These are phyloP conservation scores for Paecilomyces fulvus DNA, from an alignment of 2,329 filamentous ascomycete genomes.

Conservation along the genomic window DNA sequence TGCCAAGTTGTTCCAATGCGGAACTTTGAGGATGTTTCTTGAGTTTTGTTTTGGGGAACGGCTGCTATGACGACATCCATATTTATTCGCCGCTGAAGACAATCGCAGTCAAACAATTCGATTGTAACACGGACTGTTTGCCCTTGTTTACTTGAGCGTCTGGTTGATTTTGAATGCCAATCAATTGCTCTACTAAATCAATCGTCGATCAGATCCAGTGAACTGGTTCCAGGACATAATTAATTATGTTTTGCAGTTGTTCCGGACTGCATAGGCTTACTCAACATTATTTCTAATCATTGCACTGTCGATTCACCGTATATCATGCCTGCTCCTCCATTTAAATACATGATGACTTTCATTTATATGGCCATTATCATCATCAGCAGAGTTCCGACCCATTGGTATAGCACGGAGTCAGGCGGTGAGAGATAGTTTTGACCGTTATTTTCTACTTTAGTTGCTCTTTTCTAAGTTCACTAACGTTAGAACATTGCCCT, in stretches of 20 bases:
- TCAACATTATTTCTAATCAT: not conserved
- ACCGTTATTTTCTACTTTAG: too few relatives aligned
- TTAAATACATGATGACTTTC: too few relatives aligned
- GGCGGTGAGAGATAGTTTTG: too few relatives aligned
- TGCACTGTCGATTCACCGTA: not conserved
- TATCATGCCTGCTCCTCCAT: too few relatives aligned
- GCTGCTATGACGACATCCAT: not conserved
- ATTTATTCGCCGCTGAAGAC: not conserved
- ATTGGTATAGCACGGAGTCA: too few relatives aligned
- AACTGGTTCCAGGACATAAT: not conserved
- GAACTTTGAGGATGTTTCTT: not conserved
- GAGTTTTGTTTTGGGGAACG: not conserved
- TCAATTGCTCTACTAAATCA: not conserved
- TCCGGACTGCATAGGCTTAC: not conserved
- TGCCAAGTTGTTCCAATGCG: not conserved
- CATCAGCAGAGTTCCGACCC: too few relatives aligned
- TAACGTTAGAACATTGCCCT: too few relatives aligned
- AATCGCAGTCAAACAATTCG: not conserved
- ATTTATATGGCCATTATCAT: too few relatives aligned
- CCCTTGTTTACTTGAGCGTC: not conserved
- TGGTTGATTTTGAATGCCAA: not conserved
- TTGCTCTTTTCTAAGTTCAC: too few relatives aligned
- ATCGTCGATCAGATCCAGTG: not conserved
- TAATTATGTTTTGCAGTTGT: not conserved
- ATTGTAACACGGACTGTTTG: not conserved